A percentile compares a stretch with the other conserved stretches of the same genome.
These are phyloP conservation scores for Priceomyces melissophilus DNA, from an alignment of 805 yeast genomes.

Conservation along the genomic window DNA sequence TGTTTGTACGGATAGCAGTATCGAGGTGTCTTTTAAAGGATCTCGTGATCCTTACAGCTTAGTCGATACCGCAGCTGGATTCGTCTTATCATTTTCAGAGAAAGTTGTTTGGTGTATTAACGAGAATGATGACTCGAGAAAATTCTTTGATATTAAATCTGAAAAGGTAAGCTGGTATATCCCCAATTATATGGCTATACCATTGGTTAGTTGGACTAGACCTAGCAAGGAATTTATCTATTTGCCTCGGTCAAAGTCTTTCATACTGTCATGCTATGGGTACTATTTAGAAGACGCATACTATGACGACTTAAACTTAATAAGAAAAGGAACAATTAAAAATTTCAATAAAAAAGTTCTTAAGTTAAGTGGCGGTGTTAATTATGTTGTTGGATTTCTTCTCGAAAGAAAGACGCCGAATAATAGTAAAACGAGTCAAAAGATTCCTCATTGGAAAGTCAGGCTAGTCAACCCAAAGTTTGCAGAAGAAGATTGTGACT, in stretches of 20 bases:
- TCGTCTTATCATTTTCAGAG: constrained; percentile 66
- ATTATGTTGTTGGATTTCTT: constrained; percentile 49
- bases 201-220: constrained; percentile 56
- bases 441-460: constrained; percentile 63
- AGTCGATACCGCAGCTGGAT: constrained; percentile 69
- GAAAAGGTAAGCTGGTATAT: constrained; percentile 64
- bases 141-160: constrained; percentile 62
- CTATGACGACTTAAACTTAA: not conserved
- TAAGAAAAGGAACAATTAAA: constrained; percentile 7
- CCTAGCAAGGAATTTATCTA: constrained; percentile 42
- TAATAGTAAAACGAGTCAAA: constrained; percentile 32
- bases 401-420: constrained; percentile 5
- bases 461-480: constrained; percentile 55
- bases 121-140: constrained; percentile 62
- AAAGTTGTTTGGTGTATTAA: constrained; percentile 60
- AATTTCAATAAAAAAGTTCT: constrained; percentile 53
- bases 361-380: constrained; percentile 57
- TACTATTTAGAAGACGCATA: constrained; percentile 39
- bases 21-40: constrained; percentile 66
- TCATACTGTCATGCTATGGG: constrained; percentile 46
- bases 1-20: constrained; percentile 48
- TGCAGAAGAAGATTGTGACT: constrained; percentile 34
- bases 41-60: constrained; percentile 76
- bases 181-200: constrained; percentile 64
- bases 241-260: constrained; percentile 42